phyloP scores from a whole-genome alignment of 2,329 filamentous ascomycete species.

The Aspergillus clavatus region DNA sequence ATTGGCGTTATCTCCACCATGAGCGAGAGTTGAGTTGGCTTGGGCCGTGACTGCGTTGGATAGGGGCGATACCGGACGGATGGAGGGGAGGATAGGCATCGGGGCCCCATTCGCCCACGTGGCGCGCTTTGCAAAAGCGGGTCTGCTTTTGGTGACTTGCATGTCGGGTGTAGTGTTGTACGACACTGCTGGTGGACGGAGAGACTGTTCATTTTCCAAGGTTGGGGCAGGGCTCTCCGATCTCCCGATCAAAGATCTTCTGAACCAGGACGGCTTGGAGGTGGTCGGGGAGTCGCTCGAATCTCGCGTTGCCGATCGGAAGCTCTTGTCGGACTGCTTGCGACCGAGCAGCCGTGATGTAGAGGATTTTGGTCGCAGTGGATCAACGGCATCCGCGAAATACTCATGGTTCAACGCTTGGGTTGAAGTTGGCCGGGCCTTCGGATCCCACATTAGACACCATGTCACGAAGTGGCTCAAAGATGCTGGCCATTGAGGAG shows the following conservation, averaged over 20 bases:
- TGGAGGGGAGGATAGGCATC: constrained; percentile 93
- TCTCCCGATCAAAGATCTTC: constrained; percentile 83
- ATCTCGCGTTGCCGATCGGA: constrained; percentile 60
- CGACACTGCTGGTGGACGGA: constrained; percentile 43
- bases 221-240: constrained; percentile 65
- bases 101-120: constrained; percentile 89
- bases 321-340: constrained; percentile 79
- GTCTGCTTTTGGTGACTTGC: constrained; percentile 49
- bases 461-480: constrained; percentile 93
- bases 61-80: constrained; percentile 91
- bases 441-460: constrained; percentile 99
- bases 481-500: constrained; percentile 85
- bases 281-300: constrained; percentile 54
- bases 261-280: constrained; percentile 92
- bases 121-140: constrained; percentile 69
- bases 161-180: constrained; percentile 39
- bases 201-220: constrained; percentile 34
- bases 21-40: constrained; percentile 61
- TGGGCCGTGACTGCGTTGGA: constrained; percentile 89
- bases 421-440: constrained; percentile 79
- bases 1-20: constrained; percentile 45
- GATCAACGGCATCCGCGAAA: constrained; percentile 87
- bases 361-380: constrained; percentile 84
- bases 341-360: constrained; percentile 77
- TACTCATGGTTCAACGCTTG: constrained; percentile 96